A percentile compares a stretch with the other conserved stretches of the same genome.
These are phyloP conservation scores for Gossypium raimondii DNA, from an alignment of 345 rosid species.

Conservation along the genomic window DNA sequence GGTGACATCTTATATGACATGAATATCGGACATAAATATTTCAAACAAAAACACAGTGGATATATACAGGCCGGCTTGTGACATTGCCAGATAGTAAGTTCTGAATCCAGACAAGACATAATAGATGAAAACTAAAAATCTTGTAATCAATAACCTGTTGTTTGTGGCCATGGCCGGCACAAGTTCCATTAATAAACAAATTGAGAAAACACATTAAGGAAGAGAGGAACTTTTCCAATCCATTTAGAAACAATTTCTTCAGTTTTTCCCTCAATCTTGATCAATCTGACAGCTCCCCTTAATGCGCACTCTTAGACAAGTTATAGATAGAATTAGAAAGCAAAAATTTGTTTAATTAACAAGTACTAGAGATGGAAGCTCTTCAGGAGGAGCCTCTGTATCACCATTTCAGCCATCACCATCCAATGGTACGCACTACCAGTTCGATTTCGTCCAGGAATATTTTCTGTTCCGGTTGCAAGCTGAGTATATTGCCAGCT, in stretches of 20 bases:
- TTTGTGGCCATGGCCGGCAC: not conserved
- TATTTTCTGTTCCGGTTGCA: constrained; percentile 35
- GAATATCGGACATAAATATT: no score
- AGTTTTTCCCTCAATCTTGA: not conserved
- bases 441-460: not conserved
- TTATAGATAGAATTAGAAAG: not conserved
- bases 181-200: not conserved
- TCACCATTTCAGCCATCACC: constrained; percentile 50
- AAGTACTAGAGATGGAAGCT: not conserved
- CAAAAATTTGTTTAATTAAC: not conserved
- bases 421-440: constrained; percentile 21
- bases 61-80: not conserved
- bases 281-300: not conserved
- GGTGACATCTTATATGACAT: no score
- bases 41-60: no score
- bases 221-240: no score
- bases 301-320: not conserved
- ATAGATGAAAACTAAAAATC: constrained; percentile 5
- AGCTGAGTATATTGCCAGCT: constrained; percentile 25
- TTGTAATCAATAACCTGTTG: not conserved
- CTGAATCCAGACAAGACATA: not conserved
- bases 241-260: no score
- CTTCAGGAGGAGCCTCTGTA: not conserved
- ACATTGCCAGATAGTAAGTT: not conserved
- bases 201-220: no score